Evolutionary conservation across 2,329 filamentous ascomycete species (phyloP).

Genomic region (Massarina eburnea): DNA sequence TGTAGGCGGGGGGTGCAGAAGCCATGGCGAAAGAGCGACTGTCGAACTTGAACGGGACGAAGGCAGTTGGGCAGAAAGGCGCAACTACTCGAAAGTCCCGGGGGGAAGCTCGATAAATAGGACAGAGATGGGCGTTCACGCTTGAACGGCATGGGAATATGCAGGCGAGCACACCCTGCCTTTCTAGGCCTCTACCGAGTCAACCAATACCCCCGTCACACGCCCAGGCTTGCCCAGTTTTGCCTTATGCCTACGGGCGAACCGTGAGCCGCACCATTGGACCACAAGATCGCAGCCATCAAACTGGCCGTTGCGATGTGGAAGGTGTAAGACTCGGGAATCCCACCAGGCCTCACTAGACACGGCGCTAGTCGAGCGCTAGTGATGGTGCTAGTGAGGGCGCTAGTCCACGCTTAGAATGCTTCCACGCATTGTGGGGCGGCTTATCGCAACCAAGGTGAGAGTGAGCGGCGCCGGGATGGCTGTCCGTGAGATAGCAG

Average conservation of each 20-base stretch:
- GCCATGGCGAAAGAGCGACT: neutral
- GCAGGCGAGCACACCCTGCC: neutral
- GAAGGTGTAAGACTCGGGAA: slow-evolving; percentile 15
- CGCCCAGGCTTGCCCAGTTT: slow-evolving; percentile 2
- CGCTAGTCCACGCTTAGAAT: slow-evolving; percentile 10
- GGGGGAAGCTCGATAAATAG: neutral
- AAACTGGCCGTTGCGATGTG: slow-evolving; percentile 6
- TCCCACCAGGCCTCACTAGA: neutral
- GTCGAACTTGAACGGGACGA: neutral
- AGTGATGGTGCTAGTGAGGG: too few species aligned
- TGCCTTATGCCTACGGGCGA: slow-evolving; percentile 10
- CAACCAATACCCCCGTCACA: slow-evolving; percentile 1
- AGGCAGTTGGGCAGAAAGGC: neutral
- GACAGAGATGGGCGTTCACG: neutral
- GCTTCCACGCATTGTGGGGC: slow-evolving; percentile 6
- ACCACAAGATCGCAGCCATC: slow-evolving; percentile 2
- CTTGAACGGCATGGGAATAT: neutral
- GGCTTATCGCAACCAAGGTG: slow-evolving; percentile 5
- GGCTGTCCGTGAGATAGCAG: too few species aligned
- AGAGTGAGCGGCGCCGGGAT: neutral
- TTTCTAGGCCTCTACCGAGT: neutral
- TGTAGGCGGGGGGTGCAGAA: neutral
- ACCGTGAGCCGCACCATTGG: slow-evolving; percentile 13
- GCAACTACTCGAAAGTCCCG: neutral
- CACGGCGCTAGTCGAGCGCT: neutral